Base-by-base conservation (phyloP, 768 basidiomycete species). In the Cystofilobasidium bisporidii region DNA sequence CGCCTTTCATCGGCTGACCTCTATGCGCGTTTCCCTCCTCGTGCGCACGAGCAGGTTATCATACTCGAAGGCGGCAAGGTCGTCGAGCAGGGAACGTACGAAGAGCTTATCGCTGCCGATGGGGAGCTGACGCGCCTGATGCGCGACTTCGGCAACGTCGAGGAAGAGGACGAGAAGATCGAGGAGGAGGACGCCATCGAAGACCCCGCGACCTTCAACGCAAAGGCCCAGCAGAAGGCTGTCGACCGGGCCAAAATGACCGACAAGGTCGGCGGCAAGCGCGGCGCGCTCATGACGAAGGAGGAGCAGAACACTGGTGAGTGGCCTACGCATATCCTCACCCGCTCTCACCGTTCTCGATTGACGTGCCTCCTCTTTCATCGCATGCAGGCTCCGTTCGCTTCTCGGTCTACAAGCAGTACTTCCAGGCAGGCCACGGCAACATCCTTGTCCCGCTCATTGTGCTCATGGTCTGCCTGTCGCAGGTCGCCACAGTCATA, bases 71-170 rank as follows among this genome's bases (percentile, higher is more conserved):
- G 91, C 47, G 91, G 92, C 9, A 80, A 79, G 41, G 84, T 97
- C 67, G 83, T 82, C 26, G 91, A 94, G 76, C 82, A 82, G 15
- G 92, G 92, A 2, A 86, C 89, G 1, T 94, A 88, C 72, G 73
- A 78, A 0, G 85, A 88, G 58, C 81, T 97, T 43, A 84, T 89
- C 77, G 71, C 73, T 12, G 74, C 75, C 5, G 75, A 80, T 32
- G 84, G 84, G 8, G 80, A 82, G 41, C 86, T 87, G 71, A 80
- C 83, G 5, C 78, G 81, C 30, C 79, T 87, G 2, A 80, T 83
- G 70, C 76, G 78, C 48, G 85, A 87, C 69, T 87, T 85, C 71
- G 85, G 85, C 6, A 83, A 84, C 0, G 75, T 76, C 18, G 71
- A 73, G 33, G 70, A 71, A 40, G 71, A 69, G 67, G 76, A 80